These are phyloP conservation scores for Russula foetens DNA, from an alignment of 768 basidiomycete genomes.

Conservation along the genomic window DNA sequence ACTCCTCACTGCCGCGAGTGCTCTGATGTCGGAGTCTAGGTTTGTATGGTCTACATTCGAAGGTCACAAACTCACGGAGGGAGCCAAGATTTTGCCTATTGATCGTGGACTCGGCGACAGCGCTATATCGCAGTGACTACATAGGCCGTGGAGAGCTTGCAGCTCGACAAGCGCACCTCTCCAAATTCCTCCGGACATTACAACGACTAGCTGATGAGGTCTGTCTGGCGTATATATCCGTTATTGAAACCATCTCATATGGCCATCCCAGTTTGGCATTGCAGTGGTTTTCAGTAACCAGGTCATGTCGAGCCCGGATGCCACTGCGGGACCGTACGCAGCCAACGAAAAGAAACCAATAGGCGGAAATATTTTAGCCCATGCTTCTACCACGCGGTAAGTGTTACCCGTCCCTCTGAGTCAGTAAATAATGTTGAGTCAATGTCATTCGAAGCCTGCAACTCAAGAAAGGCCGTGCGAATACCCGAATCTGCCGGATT, in stretches of 20 bases:
- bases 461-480: conserved; percentile 86
- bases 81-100: conserved; percentile 80
- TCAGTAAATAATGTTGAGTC: not conserved
- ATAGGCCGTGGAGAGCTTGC: conserved; percentile 93
- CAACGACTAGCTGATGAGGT: conserved; percentile 97
- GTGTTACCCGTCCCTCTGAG: conserved; percentile 12
- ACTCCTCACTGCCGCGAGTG: conserved; percentile 84
- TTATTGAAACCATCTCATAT: conserved; percentile 10
- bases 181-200: conserved; percentile 88
- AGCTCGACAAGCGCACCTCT: conserved; percentile 90
- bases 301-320: conserved; percentile 98
- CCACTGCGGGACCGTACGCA: conserved; percentile 79
- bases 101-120: conserved; percentile 94
- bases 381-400: conserved; percentile 94
- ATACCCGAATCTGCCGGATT: conserved; percentile 91
- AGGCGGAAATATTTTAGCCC: conserved; percentile 98
- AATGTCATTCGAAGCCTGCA: conserved; percentile 48
- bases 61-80: conserved; percentile 19
- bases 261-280: conserved; percentile 74
- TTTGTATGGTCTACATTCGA: conserved; percentile 27
- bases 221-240: conserved; percentile 19
- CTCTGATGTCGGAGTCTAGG: conserved; percentile 99
- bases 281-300: conserved; percentile 98
- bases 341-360: conserved; percentile 97
- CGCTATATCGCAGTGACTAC: conserved; percentile 92